Conservation (phyloP, 1,284 basidiomycete genomes). For the Apiotrichum veenhuisii region DNA sequence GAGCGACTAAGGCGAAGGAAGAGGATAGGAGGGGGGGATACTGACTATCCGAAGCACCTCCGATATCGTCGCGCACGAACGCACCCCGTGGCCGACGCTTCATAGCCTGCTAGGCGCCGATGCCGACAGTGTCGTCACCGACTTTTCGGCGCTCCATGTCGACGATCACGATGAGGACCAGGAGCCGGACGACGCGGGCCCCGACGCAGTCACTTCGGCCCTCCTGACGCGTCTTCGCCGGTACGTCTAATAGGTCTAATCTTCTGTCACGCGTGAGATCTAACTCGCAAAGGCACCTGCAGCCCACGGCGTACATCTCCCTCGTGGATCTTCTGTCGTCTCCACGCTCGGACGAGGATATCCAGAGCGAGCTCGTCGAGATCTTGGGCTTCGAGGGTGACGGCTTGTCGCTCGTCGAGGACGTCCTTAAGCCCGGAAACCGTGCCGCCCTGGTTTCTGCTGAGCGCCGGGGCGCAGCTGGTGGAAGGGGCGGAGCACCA, state of each 20-base stretch:
- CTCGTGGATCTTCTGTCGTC: slow-evolving; percentile 38
- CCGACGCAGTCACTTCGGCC: not conserved
- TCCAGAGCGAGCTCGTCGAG: slow-evolving; percentile 74
- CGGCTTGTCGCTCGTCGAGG: slow-evolving; percentile 46
- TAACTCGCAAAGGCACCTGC: slow-evolving; percentile 8
- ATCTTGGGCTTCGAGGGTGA: slow-evolving; percentile 77
- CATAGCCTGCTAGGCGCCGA: slow-evolving; percentile 9
- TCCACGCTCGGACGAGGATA: slow-evolving; percentile 58
- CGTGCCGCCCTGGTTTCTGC: slow-evolving; percentile 23
- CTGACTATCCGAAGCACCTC: not conserved
- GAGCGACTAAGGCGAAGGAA: not conserved
- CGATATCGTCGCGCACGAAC: not conserved
- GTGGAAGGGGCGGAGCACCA: no score
- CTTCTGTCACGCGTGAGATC: no score
- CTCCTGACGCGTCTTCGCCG: slow-evolving; percentile 9
- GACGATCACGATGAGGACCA: not conserved
- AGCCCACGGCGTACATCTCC: slow-evolving; percentile 26
- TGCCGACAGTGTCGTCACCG: not conserved
- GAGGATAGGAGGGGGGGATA: not conserved
- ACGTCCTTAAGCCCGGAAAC: slow-evolving; percentile 33
- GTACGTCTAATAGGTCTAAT: no score
- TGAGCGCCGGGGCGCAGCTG: slow-evolving; percentile 8
- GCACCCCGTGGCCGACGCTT: slow-evolving; percentile 18
- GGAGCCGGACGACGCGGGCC: not conserved
- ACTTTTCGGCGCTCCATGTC: slow-evolving; percentile 1